These are phyloP conservation scores for Phytophthora quininea DNA, from an alignment of 352 stramenopile species.

Conservation along the genomic window DNA sequence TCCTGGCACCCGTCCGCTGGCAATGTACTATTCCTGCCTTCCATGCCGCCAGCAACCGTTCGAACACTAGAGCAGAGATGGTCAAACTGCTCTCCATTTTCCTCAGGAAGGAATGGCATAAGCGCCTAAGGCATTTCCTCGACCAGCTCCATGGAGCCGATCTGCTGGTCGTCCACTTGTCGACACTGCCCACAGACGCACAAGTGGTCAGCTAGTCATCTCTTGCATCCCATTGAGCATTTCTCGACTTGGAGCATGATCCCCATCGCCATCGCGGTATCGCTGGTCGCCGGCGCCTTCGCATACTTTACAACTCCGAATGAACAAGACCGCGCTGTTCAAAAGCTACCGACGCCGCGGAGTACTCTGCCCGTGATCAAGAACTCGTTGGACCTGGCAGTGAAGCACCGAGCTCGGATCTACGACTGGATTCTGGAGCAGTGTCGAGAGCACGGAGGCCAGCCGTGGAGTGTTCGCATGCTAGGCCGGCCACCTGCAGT, in stretches of 20 bases:
- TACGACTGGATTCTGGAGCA: slow-evolving; percentile 73
- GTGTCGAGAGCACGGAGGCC: slow-evolving; percentile 38
- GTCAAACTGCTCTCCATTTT: background rate
- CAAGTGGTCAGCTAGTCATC: background rate
- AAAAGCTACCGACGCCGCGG: slow-evolving; percentile 42
- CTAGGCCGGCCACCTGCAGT: slow-evolving; percentile 46
- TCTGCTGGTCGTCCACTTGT: too few species aligned
- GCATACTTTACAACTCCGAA: slow-evolving; percentile 32
- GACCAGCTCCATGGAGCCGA: too few species aligned
- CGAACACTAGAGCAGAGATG: background rate
- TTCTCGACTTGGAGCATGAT: slow-evolving; percentile 4
- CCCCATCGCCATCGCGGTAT: slow-evolving; percentile 28
- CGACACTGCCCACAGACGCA: background rate
- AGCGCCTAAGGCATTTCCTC: too few species aligned
- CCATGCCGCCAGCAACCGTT: background rate
- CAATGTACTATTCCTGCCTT: background rate
- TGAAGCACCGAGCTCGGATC: slow-evolving; percentile 48
- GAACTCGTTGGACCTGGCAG: slow-evolving; percentile 60
- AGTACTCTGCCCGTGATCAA: slow-evolving; percentile 58
- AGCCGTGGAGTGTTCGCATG: slow-evolving; percentile 48
- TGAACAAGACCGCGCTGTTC: slow-evolving; percentile 33
- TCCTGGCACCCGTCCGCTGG: background rate
- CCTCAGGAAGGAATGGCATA: too few species aligned
- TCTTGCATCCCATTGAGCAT: background rate
- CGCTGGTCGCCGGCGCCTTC: slow-evolving; percentile 27